Evolutionary conservation across 192 early-diverging fungal genomes (phyloP), one percentile per base, ranked within the genome.

Genomic region (Ambispora gerdemannii): DNA sequence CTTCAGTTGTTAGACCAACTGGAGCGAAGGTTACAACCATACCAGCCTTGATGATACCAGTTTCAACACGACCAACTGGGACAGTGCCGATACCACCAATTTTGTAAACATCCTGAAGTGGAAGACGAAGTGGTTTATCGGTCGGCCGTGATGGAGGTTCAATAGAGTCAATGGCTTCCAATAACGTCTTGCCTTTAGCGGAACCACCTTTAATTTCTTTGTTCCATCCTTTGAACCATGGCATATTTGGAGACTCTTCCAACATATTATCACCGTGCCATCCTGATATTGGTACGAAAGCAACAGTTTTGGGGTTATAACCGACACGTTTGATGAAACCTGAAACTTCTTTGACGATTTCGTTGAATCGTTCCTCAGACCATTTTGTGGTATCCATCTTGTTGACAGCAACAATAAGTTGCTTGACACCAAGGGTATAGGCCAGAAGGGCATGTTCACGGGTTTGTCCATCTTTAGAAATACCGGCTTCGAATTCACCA

Each of bases 321-420:
- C 91, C 92, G 81, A 95, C 92, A 89, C 95, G 93, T 91, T 95
- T 95, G 89, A 96, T 91, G 88, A 95, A 95, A 83, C 81, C 83
- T 78, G 90, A 86, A 67, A 95, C 89, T 82, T 96, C 96, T 88
- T 96, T 95, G 83, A 91, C 85, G 83, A 96, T 96, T 85, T 96
- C 95, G 73, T 88, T 84, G 90, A 90, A 97, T 80, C 96, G 95
- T 76, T 87, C 92, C 85, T 96, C 88, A 79, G 86, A 90, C 88
- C 90, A 98, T 83, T 92, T 89, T 89, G 90, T 89, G 80, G 96
- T 87, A 90, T 98, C 96, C 95, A 98, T 98, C 91, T 98, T 98
- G 94, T 98, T 98, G 84, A 98, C 89, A 80, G 92, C 95, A 74
- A 98, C 95, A 72, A 98, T 95, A 80, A 98, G 89, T 88, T 98